These are phyloP conservation scores for Aureobasidium vineae DNA, from an alignment of 2,329 filamentous ascomycete species.

Conservation along the genomic window DNA sequence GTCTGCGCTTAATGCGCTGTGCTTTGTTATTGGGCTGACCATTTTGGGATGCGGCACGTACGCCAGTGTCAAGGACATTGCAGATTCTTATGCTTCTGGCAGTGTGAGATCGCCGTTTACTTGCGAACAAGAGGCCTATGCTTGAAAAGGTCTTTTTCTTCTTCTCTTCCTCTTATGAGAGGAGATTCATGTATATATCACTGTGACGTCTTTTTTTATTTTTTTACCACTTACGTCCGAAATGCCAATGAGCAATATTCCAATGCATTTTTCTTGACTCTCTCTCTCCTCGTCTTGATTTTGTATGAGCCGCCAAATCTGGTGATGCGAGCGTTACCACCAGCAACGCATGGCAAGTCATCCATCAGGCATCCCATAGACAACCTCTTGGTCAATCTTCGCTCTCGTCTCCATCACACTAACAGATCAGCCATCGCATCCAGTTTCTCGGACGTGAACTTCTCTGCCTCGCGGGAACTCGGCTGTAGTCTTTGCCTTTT, in stretches of 20 bases:
- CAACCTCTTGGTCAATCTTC: too few relatives aligned
- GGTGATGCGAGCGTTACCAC: not conserved
- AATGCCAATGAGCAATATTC: not conserved
- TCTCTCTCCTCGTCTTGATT: not conserved
- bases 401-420: too few relatives aligned
- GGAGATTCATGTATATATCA: constrained; percentile 10
- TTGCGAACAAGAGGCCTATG: constrained; percentile 39
- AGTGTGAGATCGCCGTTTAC: constrained; percentile 44
- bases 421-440: too few relatives aligned
- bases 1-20: constrained; percentile 46
- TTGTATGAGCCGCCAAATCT: too few relatives aligned
- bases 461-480: too few relatives aligned
- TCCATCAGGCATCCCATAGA: too few relatives aligned
- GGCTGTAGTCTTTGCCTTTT: too few relatives aligned
- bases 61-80: constrained; percentile 47
- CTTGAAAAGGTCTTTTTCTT: constrained; percentile 28
- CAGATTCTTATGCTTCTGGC: constrained; percentile 42
- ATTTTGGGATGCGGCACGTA: constrained; percentile 45
- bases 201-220: not conserved
- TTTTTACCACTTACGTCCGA: not conserved
- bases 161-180: not conserved
- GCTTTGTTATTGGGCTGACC: constrained; percentile 42
- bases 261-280: not conserved
- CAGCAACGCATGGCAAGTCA: not conserved
- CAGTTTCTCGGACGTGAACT: too few relatives aligned